Evolutionary conservation across 306 rosid species (phyloP), one percentile per base, ranked within the genome.

Genomic region (Argentina anserina): DNA sequence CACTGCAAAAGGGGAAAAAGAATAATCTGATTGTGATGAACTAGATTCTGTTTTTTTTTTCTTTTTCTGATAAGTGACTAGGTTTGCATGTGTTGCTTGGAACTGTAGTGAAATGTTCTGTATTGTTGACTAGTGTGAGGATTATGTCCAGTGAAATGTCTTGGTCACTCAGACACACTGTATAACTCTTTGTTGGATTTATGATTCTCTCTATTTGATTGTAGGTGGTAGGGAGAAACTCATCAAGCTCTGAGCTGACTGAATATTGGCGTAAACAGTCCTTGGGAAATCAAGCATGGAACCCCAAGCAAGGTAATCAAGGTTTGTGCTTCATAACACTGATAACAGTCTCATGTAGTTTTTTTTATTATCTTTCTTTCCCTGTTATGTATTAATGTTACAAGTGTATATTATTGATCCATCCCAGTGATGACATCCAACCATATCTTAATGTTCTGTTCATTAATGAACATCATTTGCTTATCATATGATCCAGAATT

Each of bases 211-310:
- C 33, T 15, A 13, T 66, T 56, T 61, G 34, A 43, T 72, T 80
- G 71, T 70, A 86, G 90, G 82, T 49, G 68, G 80, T 43, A 0
- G 81, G 80, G 46, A 78, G 74, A 43, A 78, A 68, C 67, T 78
- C 81, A 7, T 68, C 77, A 29, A 66, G 55, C 28, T 77, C 83
- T 72, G 84, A 65, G 69, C 62, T 60, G 42, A 43, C 62, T 29
- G 83, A 67, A 26, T 75, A 79, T 71, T 83, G 83, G 85, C 82
- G 43, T 47, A 81, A 66, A 56, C 84, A 75, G 26, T 49, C 75
- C 70, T 65, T 65, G 23, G 78, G 71, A 74, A 81, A 71, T 77
- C 83, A 82, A 61, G 63, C 83, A 77, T 70, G 62, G 76, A 72
- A 72, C 74, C 49, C 68, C 74, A 81, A 70, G 64, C 81, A 83